Base-by-base conservation (phyloP, 2,329 filamentous ascomycete species). In the Calycina herbarum region DNA sequence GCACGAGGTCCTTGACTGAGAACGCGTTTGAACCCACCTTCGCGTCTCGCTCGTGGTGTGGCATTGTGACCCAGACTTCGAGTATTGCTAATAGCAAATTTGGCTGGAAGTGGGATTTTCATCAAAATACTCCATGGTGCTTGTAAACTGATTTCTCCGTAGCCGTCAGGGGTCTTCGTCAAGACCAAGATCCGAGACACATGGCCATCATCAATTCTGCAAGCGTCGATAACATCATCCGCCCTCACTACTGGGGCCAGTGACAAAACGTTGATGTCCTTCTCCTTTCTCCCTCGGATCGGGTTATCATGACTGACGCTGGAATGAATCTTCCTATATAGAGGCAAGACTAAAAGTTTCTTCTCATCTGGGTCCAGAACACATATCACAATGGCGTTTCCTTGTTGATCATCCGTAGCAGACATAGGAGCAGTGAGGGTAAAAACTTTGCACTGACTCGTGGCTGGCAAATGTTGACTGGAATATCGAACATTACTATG, bases 121-220 rank as follows among this genome's bases (percentile, higher is more conserved):
- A 88, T 86, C 13, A 90, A 81, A 62, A 85, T 84, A 65, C 89
- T 88, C 91, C 91, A 94, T 0, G 90, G 90, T 5, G 89, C 89
- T 76, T 93, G 90, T 10, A 92, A 79, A 69, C 88, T 91, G 17
- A 94, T 77, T 72, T 90, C 86, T 58, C 86, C 84, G 35, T 84
- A 83, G 1, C 89, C 89, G 69, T 86, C 81, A 61, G 83, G 82
- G 29, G 86, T 85, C 70, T 89, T 85, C 2, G 88, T 90, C 15
- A 94, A 78, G 31, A 91, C 86, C 2, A 93, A 78, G 61, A 94
- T 89, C 69, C 88, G 87, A 38, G 88, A 86, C 63, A 90, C 81
- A 31, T 83, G 81, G 1, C 88, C 88, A 75, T 94, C 90, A 4
- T 83, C 81, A 56, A 94, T 77, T 71, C 87, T 90, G 76, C 89